Evolutionary conservation across 2,329 filamentous ascomycete genomes (phyloP).

Genomic region (Neonectria punicea): DNA sequence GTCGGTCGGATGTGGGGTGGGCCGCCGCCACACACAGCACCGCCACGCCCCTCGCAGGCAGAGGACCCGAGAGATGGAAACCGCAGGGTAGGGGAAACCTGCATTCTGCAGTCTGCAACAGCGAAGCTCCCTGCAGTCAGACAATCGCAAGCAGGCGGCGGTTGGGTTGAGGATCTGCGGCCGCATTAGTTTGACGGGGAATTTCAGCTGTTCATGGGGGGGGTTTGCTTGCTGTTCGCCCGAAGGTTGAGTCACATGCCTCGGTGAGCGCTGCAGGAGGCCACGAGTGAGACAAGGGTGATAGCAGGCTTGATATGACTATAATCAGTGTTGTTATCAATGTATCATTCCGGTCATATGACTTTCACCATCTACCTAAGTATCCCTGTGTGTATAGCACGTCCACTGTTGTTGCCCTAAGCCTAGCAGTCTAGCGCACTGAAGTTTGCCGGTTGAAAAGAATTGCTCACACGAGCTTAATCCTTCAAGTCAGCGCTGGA

Average conservation of each 20-base stretch:
- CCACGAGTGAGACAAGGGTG: slow-evolving; percentile 18
- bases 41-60: slow-evolving; percentile 19
- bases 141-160: slow-evolving; percentile 8
- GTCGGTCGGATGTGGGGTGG: slow-evolving; percentile 10
- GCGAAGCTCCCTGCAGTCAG: slow-evolving; percentile 29
- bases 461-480: neutral
- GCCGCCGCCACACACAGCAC: slow-evolving; percentile 27
- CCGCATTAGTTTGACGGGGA: slow-evolving; percentile 34
- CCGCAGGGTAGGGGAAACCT: neutral
- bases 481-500: neutral
- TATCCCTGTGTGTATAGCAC: neutral
- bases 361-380: neutral
- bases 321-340: neutral
- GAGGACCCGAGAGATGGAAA: neutral
- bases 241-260: slow-evolving; percentile 23
- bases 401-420: neutral
- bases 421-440: neutral
- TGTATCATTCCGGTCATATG: neutral
- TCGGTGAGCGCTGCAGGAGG: slow-evolving; percentile 3
- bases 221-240: neutral
- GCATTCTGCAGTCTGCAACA: slow-evolving; percentile 7
- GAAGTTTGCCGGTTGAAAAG: neutral
- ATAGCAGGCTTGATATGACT: slow-evolving; percentile 9
- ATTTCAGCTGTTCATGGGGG: slow-evolving; percentile 42
- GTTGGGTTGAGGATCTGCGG: slow-evolving; percentile 27